phyloP scores from a whole-genome alignment of 495 filamentous ascomycete genomes.

The Aeminium ludgeri region DNA sequence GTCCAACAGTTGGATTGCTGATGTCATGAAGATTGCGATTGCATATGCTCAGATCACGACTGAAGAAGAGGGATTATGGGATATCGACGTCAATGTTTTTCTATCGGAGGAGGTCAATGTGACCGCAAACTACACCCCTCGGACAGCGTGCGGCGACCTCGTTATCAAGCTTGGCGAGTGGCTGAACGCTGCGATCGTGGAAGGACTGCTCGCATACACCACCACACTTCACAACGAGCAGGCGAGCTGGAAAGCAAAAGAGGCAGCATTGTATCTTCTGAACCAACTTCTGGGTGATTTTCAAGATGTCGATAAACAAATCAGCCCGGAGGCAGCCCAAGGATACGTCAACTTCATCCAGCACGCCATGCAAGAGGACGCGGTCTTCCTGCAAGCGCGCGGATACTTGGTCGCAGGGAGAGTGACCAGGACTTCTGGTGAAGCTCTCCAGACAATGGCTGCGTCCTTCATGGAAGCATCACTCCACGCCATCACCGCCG shows the following conservation, averaged over 20 bases:
- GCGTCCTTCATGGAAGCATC: constrained; percentile 54
- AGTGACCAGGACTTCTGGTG: constrained; percentile 40
- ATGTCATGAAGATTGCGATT: constrained; percentile 65
- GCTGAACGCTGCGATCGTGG: constrained; percentile 50
- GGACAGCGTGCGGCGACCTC: constrained; percentile 79
- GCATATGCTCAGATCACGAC: constrained; percentile 80
- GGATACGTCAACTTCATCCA: constrained; percentile 63
- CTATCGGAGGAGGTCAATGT: constrained; percentile 87
- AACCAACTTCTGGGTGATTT: constrained; percentile 69
- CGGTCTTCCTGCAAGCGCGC: constrained; percentile 60
- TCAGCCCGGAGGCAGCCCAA: constrained; percentile 47
- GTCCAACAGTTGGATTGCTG: constrained; percentile 49
- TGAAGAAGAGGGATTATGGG: constrained; percentile 90
- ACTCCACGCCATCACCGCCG: constrained; percentile 54
- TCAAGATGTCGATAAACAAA: constrained; percentile 48
- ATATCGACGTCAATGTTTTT: constrained; percentile 88
- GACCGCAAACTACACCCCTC: constrained; percentile 89
- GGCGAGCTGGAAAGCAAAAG: constrained; percentile 46
- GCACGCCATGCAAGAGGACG: constrained; percentile 51
- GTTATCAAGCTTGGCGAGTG: constrained; percentile 88
- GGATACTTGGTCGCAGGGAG: constrained; percentile 71
- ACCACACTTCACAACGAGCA: constrained; percentile 40
- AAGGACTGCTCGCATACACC: constrained; percentile 57
- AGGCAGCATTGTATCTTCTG: constrained; percentile 68
- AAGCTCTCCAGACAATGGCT: constrained; percentile 36